Evolutionary conservation across 73 alveolate species (phyloP), one percentile per base, ranked within the genome.

Genomic region (Symbiodinium pilosum): DNA sequence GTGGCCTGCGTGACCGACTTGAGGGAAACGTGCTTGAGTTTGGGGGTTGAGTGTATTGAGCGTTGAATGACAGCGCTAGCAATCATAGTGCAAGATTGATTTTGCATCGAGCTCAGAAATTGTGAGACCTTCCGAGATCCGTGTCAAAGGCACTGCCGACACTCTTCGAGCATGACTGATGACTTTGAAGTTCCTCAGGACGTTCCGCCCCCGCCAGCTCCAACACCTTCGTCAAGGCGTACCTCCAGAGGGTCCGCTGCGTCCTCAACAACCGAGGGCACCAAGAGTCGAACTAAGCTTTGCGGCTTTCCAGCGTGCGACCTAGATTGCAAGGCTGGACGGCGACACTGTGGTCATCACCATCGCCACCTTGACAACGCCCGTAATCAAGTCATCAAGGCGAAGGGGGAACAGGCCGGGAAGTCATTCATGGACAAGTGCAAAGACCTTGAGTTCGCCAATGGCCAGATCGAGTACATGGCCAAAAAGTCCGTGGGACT

Each of bases 281-380:
- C 30, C 86, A 75, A 75, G 86, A 26, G 24, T 47, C 64, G 51
- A 6, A n/a, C n/a, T n/a, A 75, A 75, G 86, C 32, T 75, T 75
- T 75, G 86, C 86, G 44, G 24, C 3, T 75, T 6, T 39, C 43
- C 43, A 8, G 86, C 51, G 30, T 75, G 86, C 44, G 86, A 75
- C 34, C 34, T 30, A 4, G 86, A 75, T 32, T 32, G 51, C 43
- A 75, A 75, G 39, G 24, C 51, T 47, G 39, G 39, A 7, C 86
- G 86, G 26, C 4, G 86, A 39, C 86, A 75, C 39, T 75, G 86
- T 36, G 24, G 86, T 39, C 86, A 75, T 32, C 86, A 75, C 44
- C 43, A 75, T 11, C 43, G 86, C 30, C 86, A 75, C 44, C 21
- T 75, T 5, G 86, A 75, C 44, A 75, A 75, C 86, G 8, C 39